These are phyloP conservation scores for Piper longum DNA, from an alignment of 164 flowering plant species.

Conservation along the genomic window DNA sequence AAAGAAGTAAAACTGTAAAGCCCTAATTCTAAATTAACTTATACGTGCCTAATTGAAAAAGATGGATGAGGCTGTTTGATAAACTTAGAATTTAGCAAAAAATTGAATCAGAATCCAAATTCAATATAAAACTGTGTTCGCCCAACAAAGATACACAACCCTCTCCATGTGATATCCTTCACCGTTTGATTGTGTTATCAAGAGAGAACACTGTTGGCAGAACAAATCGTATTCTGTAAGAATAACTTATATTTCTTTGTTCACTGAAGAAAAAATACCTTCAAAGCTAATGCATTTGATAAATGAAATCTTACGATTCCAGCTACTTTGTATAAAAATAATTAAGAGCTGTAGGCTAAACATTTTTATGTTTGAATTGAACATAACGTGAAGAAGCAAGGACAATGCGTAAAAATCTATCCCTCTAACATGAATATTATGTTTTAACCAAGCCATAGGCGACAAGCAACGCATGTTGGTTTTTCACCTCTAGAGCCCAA, in stretches of 20 bases:
- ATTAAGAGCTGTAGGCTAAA: too few relatives aligned
- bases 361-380: not conserved
- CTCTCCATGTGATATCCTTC: too few relatives aligned
- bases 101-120: too few relatives aligned
- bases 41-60: too few relatives aligned
- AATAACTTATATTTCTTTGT: not conserved
- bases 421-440: not conserved
- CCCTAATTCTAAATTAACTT: too few relatives aligned
- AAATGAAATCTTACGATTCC: not conserved
- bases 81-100: too few relatives aligned
- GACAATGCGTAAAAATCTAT: not conserved
- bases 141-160: too few relatives aligned
- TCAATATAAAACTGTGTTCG: too few relatives aligned
- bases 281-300: not conserved
- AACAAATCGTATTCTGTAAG: not conserved
- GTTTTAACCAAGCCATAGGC: not conserved
- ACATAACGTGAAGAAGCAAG: not conserved
- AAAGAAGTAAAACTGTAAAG: too few relatives aligned
- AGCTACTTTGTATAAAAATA: not conserved
- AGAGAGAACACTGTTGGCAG: not conserved
- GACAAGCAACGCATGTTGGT: not conserved
- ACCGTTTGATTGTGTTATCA: too few relatives aligned
- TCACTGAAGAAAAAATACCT: not conserved
- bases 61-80: too few relatives aligned
- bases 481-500: slow-evolving; percentile 46